These are phyloP conservation scores for Eimeria necatrix DNA, from an alignment of 169 alveolate species.

Conservation along the genomic window DNA sequence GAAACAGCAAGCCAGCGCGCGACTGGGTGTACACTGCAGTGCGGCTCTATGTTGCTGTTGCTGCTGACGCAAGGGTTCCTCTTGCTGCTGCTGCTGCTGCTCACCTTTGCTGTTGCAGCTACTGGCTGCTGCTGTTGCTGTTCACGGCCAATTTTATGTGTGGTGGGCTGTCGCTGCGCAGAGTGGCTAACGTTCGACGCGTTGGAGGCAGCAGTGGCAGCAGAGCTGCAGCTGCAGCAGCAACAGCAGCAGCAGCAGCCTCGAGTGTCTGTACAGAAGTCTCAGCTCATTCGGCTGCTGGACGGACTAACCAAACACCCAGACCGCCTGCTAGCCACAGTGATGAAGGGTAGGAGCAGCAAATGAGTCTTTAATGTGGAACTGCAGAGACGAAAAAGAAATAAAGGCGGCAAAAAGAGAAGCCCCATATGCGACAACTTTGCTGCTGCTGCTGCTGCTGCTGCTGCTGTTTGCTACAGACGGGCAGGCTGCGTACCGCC, in stretches of 20 bases:
- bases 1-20: too few species aligned
- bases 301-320: constrained; percentile 74
- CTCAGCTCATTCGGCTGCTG: constrained; percentile 72
- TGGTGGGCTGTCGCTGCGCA: neutral
- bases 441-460: too few species aligned
- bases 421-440: neutral
- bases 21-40: neutral
- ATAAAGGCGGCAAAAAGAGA: neutral
- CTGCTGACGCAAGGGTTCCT: neutral
- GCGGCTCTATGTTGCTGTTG: neutral
- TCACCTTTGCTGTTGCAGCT: neutral
- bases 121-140: neutral
- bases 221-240: constrained; percentile 20
- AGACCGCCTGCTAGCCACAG: constrained; percentile 42
- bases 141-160: neutral
- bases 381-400: too few species aligned
- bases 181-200: constrained; percentile 76
- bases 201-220: constrained; percentile 44
- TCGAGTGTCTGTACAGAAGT: constrained; percentile 23
- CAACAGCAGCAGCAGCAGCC: constrained; percentile 21
- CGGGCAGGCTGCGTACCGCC: constrained; percentile 1
- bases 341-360: constrained; percentile 12
- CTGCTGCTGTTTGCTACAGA: neutral
- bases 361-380: too few species aligned
- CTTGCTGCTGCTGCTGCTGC: neutral